Base-by-base conservation (phyloP, 108 stramenopile genomes). In the Aurantiochytrium sp. region DNA sequence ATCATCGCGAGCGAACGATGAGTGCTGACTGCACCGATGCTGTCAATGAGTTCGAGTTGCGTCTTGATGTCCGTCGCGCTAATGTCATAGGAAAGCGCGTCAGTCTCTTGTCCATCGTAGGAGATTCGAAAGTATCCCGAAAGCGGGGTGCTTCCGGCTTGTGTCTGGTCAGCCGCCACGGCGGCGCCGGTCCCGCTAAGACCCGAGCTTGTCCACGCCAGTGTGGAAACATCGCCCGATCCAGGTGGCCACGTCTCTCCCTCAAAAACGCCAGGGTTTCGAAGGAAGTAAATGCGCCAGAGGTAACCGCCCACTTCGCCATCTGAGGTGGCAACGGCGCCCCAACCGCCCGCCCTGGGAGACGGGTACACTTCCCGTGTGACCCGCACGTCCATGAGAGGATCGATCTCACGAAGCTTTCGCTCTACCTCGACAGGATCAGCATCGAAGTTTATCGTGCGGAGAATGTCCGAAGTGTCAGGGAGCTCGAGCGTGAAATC, bases 161-260 rank as follows among this genome's bases (percentile, higher is more conserved):
- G n/a, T 25, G 90, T 44, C 14, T 60, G 60, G 16, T 58, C 64
- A 64, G 89, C 91, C 23, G 60, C 73, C 19, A 93, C 94, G 16
- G 51, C 55, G 29, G 93, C 94, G 6, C 88, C 89, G 10, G 91
- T 87, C 10, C 96, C 96, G 49, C 29, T 35, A 19, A 96, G 89
- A n/a, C 23, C 58, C 4, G 90, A 58, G 88, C 87, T 58, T 44
- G 95, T 94, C 10, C 95, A 58, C 60, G 94, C 89, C n/a, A 88
- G 60, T 6, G 58, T 23, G 5, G 58, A 42, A 12, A 96, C 89
- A 83, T 93, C 90, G n/a, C 96, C 96, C 60, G 95, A 92, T 60
- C 96, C 96, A 43, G 96, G 94, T 5, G 96, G 96, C 91, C 96
- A 96, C 29, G 96, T 93, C 59, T 90, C 60, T 19, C 96, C 96